A percentile compares a stretch with the other conserved stretches of the same genome.
These are phyloP conservation scores for Penicillium digitatum DNA, from an alignment of 2,329 filamentous ascomycete species.

Conservation along the genomic window DNA sequence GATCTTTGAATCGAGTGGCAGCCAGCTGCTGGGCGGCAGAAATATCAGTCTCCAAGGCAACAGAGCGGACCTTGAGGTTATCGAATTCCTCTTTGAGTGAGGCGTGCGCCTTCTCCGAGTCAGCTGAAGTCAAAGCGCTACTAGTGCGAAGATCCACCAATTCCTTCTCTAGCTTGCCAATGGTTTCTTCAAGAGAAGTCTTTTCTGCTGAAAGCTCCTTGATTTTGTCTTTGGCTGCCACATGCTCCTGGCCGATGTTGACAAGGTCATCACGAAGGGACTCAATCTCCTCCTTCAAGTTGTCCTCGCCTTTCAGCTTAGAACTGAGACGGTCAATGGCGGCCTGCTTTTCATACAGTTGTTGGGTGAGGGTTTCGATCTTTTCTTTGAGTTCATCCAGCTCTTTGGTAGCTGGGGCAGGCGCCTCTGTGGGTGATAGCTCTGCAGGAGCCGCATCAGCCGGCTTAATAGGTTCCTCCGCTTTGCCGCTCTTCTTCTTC, in stretches of 20 bases:
- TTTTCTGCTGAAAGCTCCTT: constrained; percentile 70
- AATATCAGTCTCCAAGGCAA: constrained; percentile 73
- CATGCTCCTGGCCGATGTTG: constrained; percentile 75
- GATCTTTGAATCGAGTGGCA: constrained; percentile 80
- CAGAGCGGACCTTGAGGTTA: constrained; percentile 65
- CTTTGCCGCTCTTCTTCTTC: constrained; percentile 71
- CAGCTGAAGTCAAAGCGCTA: constrained; percentile 45
- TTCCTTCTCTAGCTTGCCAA: constrained; percentile 68
- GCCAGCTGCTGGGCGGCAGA: constrained; percentile 82
- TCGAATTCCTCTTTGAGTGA: constrained; percentile 64
- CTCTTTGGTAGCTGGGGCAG: constrained; percentile 21
- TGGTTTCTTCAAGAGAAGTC: constrained; percentile 58
- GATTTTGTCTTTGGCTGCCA: constrained; percentile 71
- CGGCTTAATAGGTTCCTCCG: constrained; percentile 35
- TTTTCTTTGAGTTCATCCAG: constrained; percentile 35
- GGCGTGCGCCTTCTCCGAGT: constrained; percentile 49
- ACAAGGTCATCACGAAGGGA: constrained; percentile 74
- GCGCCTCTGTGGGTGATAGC: constrained; percentile 32
- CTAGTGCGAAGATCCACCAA: constrained; percentile 54
- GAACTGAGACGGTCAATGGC: constrained; percentile 68
- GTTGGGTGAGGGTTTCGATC: constrained; percentile 34
- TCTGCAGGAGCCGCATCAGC: constrained; percentile 16
- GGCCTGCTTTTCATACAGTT: constrained; percentile 58
- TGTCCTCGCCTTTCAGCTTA: constrained; percentile 71
- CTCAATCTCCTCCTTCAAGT: constrained; percentile 80